These are phyloP conservation scores for Calonectria leucothoes DNA, from an alignment of 2,329 filamentous ascomycete species.

Conservation along the genomic window DNA sequence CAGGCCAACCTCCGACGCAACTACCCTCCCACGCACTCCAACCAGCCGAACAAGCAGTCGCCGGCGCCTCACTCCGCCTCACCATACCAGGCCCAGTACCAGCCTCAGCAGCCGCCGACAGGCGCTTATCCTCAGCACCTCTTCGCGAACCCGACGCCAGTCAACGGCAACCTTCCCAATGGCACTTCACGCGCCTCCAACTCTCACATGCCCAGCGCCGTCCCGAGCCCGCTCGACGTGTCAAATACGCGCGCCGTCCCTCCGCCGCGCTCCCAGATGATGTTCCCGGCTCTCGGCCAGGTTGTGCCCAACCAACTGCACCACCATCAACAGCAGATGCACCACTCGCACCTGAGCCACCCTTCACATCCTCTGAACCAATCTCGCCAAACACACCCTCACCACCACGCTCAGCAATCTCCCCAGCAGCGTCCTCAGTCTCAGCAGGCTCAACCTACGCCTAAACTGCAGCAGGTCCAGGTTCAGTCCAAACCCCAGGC, in stretches of 20 bases:
- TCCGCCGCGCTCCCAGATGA: constrained; percentile 58
- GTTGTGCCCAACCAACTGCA: constrained; percentile 57
- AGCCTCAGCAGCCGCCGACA: constrained; percentile 62
- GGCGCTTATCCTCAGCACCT: constrained; percentile 64
- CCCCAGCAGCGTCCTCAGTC: constrained; percentile 53
- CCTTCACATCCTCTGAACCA: constrained; percentile 41
- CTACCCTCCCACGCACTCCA: constrained; percentile 60
- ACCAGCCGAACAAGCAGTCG: constrained; percentile 66
- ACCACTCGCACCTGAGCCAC: constrained; percentile 48
- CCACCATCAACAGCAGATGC: constrained; percentile 52
- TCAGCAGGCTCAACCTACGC: constrained; percentile 46
- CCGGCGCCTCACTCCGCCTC: constrained; percentile 66
- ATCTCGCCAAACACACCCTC: constrained; percentile 40
- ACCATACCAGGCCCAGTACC: constrained; percentile 67
- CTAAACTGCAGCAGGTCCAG: constrained; percentile 47
- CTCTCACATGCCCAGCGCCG: constrained; percentile 60
- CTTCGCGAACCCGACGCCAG: constrained; percentile 59
- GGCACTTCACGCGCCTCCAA: constrained; percentile 58
- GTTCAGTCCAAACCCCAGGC: constrained; percentile 47
- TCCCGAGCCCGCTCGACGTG: constrained; percentile 60
- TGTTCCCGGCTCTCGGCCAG: constrained; percentile 51
- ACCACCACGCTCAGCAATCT: constrained; percentile 44
- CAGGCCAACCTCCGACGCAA: constrained; percentile 62
- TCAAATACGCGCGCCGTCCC: constrained; percentile 57
- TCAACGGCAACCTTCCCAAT: constrained; percentile 61